Conservation (phyloP, 129 eudicot species). For the Lactuca saligna region DNA sequence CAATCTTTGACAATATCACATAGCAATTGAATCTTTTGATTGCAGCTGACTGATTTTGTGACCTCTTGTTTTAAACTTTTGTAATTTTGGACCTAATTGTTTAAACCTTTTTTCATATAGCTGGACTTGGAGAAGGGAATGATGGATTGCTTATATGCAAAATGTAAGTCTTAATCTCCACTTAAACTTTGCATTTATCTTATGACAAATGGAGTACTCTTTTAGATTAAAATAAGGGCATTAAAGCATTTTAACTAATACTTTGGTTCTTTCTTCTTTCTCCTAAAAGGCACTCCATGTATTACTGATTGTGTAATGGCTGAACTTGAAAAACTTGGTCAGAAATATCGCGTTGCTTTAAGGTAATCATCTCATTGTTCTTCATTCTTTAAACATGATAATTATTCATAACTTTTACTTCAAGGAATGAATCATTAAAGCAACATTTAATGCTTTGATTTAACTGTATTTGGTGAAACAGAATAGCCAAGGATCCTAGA, state of each 20-base stretch:
- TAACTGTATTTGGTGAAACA: constrained; percentile 25
- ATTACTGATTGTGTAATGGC: constrained; percentile 99
- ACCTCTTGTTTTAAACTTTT: neutral
- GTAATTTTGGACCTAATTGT: neutral
- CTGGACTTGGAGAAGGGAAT: constrained; percentile 98
- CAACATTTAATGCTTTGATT: constrained; percentile 13
- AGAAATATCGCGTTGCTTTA: constrained; percentile 87
- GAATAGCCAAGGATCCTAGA: constrained; percentile 98
- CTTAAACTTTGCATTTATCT: neutral
- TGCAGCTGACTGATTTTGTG: no score
- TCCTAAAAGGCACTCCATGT: constrained; percentile 85
- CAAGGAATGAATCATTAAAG: constrained; percentile 4
- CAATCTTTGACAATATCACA: no score
- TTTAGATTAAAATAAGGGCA: neutral
- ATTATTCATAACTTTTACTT: neutral
- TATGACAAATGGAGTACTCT: neutral
- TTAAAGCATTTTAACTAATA: neutral
- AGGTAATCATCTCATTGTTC: constrained; percentile 40
- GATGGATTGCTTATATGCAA: constrained; percentile 99
- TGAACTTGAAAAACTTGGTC: constrained; percentile 96
- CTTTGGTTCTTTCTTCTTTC: neutral
- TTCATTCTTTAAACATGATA: neutral
- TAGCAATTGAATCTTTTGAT: no score
- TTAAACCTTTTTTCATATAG: constrained; percentile 39
- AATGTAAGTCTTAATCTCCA: constrained; percentile 58